phyloP scores from a whole-genome alignment of 805 yeast species.

The Saccharomycopsis vini region DNA sequence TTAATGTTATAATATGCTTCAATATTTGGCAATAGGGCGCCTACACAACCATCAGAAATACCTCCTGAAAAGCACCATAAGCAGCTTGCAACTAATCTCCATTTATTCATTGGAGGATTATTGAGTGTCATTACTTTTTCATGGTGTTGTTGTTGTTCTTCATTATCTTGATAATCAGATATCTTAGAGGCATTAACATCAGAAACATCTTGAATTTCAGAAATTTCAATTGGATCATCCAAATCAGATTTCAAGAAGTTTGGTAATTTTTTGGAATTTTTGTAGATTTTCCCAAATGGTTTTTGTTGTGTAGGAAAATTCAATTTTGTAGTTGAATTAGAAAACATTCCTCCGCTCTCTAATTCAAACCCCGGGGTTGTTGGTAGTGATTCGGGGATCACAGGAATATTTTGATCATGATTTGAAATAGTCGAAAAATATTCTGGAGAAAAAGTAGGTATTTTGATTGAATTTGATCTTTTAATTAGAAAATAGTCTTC shows the following conservation, averaged over 20 bases:
- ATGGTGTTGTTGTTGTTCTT: constrained; percentile 6
- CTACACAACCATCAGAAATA: constrained; percentile 48
- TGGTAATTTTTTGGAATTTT: background rate
- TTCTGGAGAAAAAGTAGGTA: constrained; percentile 7
- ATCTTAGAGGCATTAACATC: background rate
- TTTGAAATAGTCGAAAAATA: constrained; percentile 2
- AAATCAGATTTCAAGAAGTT: background rate
- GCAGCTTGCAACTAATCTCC: constrained; percentile 34
- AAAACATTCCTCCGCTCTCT: constrained; percentile 18
- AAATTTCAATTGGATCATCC: background rate
- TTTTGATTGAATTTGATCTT: background rate
- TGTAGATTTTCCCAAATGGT: constrained; percentile 1
- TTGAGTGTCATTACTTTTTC: constrained; percentile 30
- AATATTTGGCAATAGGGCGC: constrained; percentile 48
- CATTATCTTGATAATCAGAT: background rate
- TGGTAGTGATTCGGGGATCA: constrained; percentile 33
- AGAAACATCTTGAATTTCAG: no score
- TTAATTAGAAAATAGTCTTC: constrained; percentile 6
- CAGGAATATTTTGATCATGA: background rate
- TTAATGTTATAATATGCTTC: constrained; percentile 39
- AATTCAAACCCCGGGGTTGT: constrained; percentile 34
- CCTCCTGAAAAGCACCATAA: constrained; percentile 37
- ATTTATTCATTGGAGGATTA: constrained; percentile 36
- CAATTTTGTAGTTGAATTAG: constrained; percentile 5
- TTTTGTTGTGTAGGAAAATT: constrained; percentile 16